Percentiles rank a stretch among this genome's conserved stretches.
phyloP scores from a whole-genome alignment of 192 early-diverging fungal genomes.

The Podila minutissima region DNA sequence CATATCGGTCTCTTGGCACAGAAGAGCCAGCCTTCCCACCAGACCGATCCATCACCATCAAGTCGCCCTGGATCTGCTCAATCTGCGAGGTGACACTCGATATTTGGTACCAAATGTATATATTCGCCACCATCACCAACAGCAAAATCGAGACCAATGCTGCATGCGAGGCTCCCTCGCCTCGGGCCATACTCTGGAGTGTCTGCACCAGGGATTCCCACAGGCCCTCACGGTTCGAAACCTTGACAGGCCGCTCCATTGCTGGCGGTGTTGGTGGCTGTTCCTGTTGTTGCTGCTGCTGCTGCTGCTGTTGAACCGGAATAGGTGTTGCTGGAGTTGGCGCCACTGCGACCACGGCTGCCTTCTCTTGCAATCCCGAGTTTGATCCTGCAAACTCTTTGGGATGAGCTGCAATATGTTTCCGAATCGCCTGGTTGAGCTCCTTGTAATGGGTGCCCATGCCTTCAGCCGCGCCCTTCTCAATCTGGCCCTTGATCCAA shows the following conservation, averaged over 20 bases:
- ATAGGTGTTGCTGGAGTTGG: neutral
- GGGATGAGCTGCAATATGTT: slow-evolving; percentile 55
- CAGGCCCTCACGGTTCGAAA: neutral
- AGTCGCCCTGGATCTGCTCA: slow-evolving; percentile 26
- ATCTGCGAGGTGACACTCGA: slow-evolving; percentile 32
- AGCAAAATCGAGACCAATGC: slow-evolving; percentile 9
- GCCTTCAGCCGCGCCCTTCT: slow-evolving; percentile 60
- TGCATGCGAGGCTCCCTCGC: slow-evolving; percentile 6
- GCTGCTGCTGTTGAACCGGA: neutral
- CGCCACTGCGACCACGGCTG: neutral
- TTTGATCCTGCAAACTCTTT: slow-evolving; percentile 36
- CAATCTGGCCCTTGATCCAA: slow-evolving; percentile 67
- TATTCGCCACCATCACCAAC: slow-evolving; percentile 34
- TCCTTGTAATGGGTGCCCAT: slow-evolving; percentile 55
- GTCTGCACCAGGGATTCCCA: neutral
- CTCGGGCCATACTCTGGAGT: neutral
- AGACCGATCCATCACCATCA: neutral
- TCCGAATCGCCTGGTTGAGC: slow-evolving; percentile 45
- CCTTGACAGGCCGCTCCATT: neutral
- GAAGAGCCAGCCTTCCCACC: neutral
- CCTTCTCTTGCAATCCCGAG: neutral
- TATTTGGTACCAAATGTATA: slow-evolving; percentile 39
- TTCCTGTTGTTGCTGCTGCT: neutral
- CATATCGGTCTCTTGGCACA: neutral
- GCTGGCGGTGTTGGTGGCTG: neutral